Percentiles rank a stretch among this genome's conserved stretches.
Conservation (phyloP, 371 early-diverging fungal species). For the Mucor saturninus region DNA sequence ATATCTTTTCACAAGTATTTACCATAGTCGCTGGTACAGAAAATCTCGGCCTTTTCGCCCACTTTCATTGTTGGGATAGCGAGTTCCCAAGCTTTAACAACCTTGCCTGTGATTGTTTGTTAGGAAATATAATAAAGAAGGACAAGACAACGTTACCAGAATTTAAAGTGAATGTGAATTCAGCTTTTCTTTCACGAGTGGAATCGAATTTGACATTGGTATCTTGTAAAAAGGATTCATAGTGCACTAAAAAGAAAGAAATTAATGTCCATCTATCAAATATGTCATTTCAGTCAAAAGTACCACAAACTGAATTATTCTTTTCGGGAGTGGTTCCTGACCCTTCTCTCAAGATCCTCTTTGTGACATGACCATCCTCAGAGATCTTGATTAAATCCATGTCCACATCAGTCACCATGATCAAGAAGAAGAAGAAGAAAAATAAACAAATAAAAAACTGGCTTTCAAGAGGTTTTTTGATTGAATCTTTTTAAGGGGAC, state of each 20-base stretch:
- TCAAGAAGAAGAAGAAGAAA: conserved; percentile 4
- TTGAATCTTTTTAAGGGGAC: not conserved
- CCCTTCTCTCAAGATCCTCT: conserved; percentile 38
- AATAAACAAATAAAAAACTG: not conserved
- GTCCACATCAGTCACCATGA: not conserved
- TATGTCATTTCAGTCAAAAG: not conserved
- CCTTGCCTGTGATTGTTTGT: conserved; percentile 38
- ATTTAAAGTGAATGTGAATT: conserved; percentile 23
- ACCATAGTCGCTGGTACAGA: conserved; percentile 64
- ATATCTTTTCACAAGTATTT: not conserved
- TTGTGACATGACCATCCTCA: conserved; percentile 44
- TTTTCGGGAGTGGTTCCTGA: conserved; percentile 27
- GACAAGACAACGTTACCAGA: conserved; percentile 2
- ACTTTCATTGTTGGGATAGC: conserved; percentile 65
- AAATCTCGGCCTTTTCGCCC: conserved; percentile 59
- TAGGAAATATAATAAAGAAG: not conserved
- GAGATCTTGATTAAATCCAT: conserved; percentile 28
- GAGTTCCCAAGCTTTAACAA: conserved; percentile 65
- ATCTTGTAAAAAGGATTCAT: conserved; percentile 32
- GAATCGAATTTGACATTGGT: conserved; percentile 41
- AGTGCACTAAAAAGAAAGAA: conserved; percentile 33
- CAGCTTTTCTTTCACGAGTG: conserved; percentile 31
- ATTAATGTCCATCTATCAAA: not conserved
- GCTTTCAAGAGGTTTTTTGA: not conserved
- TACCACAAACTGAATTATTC: conserved; percentile 35